Evolutionary conservation across 2,329 filamentous ascomycete species (phyloP).

Genomic region (Botrytis deweyae): DNA sequence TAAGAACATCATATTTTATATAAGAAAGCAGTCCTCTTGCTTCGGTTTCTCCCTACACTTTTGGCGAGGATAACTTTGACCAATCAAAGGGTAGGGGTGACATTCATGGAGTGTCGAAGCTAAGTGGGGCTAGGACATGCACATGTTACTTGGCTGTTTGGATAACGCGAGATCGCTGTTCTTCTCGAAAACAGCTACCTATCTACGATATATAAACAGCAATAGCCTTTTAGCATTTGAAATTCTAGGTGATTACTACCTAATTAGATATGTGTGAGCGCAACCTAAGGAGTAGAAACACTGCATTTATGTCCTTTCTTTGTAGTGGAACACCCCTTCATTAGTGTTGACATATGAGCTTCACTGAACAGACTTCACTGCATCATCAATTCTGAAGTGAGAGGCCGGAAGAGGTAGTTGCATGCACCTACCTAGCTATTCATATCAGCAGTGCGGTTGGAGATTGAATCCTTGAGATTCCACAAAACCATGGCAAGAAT

Average conservation of each 20-base stretch:
- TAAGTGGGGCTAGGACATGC: background rate
- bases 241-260: background rate
- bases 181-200: background rate
- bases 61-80: slow-evolving; percentile 4
- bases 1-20: background rate
- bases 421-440: background rate
- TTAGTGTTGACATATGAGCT: background rate
- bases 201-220: background rate
- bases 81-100: slow-evolving; percentile 3
- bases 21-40: background rate
- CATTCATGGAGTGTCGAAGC: background rate
- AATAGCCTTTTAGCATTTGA: background rate
- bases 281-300: background rate
- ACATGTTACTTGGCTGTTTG: background rate
- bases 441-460: no score
- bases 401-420: background rate
- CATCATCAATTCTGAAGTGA: background rate
- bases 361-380: background rate
- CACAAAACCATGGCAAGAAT: background rate
- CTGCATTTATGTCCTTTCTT: background rate
- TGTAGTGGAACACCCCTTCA: background rate
- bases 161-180: background rate
- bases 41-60: slow-evolving; percentile 1
- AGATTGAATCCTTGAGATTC: background rate
- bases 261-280: background rate